These are phyloP conservation scores for Inonotus hispidus DNA, from an alignment of 1,284 basidiomycete species.

Conservation along the genomic window DNA sequence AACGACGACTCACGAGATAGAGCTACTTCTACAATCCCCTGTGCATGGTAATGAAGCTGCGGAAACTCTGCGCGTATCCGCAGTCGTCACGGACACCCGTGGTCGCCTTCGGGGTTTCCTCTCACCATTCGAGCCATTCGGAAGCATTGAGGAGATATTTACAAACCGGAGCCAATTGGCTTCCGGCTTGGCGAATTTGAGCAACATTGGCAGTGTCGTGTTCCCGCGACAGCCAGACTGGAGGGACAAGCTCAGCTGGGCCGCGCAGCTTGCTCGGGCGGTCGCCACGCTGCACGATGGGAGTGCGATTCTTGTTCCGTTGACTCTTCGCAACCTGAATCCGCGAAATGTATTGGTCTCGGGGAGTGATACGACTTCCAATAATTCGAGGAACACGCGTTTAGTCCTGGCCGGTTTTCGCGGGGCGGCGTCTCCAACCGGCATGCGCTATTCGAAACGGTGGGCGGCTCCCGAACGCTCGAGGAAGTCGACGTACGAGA, in stretches of 20 bases:
- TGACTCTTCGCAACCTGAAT: conserved; percentile 8
- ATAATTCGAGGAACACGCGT: background rate
- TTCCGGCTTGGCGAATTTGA: background rate
- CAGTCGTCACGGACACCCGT: background rate
- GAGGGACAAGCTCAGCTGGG: conserved; percentile 5
- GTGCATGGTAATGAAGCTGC: background rate
- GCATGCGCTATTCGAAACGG: conserved; percentile 3
- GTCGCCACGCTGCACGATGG: background rate
- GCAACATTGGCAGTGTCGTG: background rate
- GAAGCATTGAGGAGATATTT: conserved; percentile 8
- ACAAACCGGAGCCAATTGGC: background rate
- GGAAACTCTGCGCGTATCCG: background rate
- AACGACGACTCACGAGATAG: background rate
- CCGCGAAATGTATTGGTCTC: conserved; percentile 10
- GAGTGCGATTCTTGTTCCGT: background rate
- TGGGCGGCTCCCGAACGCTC: conserved; percentile 10
- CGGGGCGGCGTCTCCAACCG: conserved; percentile 1
- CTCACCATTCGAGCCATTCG: conserved; percentile 4
- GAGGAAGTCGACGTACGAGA: conserved; percentile 1
- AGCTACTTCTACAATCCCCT: background rate
- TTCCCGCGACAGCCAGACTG: conserved; percentile 8
- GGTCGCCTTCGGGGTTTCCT: conserved; percentile 9
- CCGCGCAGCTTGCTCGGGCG: background rate
- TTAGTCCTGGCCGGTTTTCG: conserved; percentile 6
- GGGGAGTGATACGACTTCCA: background rate